A percentile compares a stretch with the other conserved stretches of the same genome.
phyloP scores from a whole-genome alignment of 148 eudicot genomes.

The Fagopyrum esculentum region DNA sequence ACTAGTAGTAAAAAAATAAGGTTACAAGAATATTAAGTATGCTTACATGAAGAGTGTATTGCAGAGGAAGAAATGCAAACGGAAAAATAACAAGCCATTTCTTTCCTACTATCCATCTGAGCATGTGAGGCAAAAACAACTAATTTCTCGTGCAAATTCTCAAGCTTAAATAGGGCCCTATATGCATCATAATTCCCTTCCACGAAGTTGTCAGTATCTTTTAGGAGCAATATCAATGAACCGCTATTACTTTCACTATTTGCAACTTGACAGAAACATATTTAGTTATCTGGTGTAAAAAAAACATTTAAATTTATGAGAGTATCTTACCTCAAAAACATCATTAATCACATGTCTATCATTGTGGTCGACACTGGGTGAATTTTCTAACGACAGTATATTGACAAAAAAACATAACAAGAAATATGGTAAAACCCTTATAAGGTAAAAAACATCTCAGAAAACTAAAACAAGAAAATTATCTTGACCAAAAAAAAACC shows the following conservation, averaged over 20 bases:
- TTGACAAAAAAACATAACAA: constrained; percentile 12
- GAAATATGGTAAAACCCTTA: background rate
- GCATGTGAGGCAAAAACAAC: constrained; percentile 81
- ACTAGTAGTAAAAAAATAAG: constrained; percentile 22
- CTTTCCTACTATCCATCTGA: constrained; percentile 23
- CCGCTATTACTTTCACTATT: constrained; percentile 49
- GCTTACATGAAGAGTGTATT: too few relatives aligned
- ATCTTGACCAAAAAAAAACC: constrained; percentile 84
- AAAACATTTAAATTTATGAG: background rate
- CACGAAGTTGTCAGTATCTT: constrained; percentile 82
- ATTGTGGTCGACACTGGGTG: constrained; percentile 44
- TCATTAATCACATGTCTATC: constrained; percentile 68
- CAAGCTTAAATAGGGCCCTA: constrained; percentile 54
- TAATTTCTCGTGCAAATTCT: constrained; percentile 55
- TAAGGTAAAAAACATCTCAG: background rate
- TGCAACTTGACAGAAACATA: constrained; percentile 37
- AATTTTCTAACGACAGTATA: constrained; percentile 53
- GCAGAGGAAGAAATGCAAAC: too few relatives aligned
- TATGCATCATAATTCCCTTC: constrained; percentile 55
- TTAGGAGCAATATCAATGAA: constrained; percentile 57
- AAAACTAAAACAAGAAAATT: constrained; percentile 12
- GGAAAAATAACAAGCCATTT: constrained; percentile 42
- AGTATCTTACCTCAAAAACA: constrained; percentile 71
- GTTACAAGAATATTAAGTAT: background rate
- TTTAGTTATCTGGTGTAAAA: too few relatives aligned